Evolutionary conservation across 306 rosid species (phyloP), one percentile per base, ranked within the genome.

Genomic region (Dryas octopetala): DNA sequence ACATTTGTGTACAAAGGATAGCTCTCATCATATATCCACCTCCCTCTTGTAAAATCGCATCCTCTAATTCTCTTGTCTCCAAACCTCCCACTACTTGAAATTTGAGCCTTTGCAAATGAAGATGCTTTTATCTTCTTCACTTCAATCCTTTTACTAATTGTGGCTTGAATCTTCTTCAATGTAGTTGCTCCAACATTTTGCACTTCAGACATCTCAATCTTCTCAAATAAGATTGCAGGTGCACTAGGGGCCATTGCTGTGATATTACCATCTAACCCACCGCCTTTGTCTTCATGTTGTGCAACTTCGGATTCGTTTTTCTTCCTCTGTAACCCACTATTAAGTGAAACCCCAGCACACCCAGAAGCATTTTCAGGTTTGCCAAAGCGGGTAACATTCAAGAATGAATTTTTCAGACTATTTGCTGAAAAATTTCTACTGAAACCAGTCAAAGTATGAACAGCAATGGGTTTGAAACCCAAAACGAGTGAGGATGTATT

Each of bases 1-100:
- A 5, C 75, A 78, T 79, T 84, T 43, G 80, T 59, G 77, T 95
- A 95, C 78, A 89, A 73, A 48, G 92, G 96, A 48, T 87, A 87
- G 74, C 80, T 89, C 80, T 88, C 96, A 65, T 95, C 93, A 81
- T 84, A 91, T 78, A 89, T 89, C 99, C 97, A 95, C 71, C 61
- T 80, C 76, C 98, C 97, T 63, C 78, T 86, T 38, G 88, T 77
- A 40, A 86, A 84, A 85, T 95, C 97, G 72, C 98, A 95, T 38
- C 44, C 83, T 83, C 83, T 65, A 14, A 41, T 47, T 66, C 61
- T 74, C 85, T 76, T 75, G 68, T 60, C 68, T 80, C 68, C 85
- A 65, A 73, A 51, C 79, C 58, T 68, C 40, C 63, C 78, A 43
- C 69, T 51, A 64, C 71, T 40, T 62, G 74, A 69, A 85, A 79